Conservation (phyloP, 2,329 filamentous ascomycete species). For the Fusarium camptoceras region DNA sequence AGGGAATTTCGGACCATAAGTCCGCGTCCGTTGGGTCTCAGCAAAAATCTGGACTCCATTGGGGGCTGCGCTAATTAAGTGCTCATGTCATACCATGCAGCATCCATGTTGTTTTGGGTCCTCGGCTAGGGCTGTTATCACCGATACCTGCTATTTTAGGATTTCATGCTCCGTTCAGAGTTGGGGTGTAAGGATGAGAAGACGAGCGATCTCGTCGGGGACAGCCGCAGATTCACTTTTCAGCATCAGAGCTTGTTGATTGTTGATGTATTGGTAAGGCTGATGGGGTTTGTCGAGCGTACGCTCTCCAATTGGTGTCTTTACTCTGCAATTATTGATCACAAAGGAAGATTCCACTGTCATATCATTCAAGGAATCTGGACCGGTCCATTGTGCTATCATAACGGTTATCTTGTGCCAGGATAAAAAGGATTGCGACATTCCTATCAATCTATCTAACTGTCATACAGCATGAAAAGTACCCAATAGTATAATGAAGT, state of each 20-base stretch:
- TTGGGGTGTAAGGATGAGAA: neutral
- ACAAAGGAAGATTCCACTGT: neutral
- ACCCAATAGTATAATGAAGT: neutral
- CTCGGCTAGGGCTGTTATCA: neutral
- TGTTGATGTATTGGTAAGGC: neutral
- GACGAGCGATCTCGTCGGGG: neutral
- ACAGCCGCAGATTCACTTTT: neutral
- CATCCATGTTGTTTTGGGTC: neutral
- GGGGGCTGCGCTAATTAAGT: neutral
- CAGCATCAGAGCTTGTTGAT: neutral
- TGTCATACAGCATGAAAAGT: neutral
- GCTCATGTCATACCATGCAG: neutral
- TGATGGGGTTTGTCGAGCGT: neutral
- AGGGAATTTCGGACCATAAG: neutral
- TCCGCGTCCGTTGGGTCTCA: neutral
- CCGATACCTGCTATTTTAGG: neutral
- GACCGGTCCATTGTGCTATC: neutral
- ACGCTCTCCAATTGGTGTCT: neutral
- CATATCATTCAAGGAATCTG: neutral
- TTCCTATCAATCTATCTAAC: neutral
- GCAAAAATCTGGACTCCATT: neutral
- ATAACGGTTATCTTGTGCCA: neutral
- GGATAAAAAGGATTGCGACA: neutral
- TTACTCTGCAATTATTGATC: neutral
- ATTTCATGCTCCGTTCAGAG: neutral